Conservation (phyloP, 2,329 filamentous ascomycete genomes). For the Colletotrichum limetticola region DNA sequence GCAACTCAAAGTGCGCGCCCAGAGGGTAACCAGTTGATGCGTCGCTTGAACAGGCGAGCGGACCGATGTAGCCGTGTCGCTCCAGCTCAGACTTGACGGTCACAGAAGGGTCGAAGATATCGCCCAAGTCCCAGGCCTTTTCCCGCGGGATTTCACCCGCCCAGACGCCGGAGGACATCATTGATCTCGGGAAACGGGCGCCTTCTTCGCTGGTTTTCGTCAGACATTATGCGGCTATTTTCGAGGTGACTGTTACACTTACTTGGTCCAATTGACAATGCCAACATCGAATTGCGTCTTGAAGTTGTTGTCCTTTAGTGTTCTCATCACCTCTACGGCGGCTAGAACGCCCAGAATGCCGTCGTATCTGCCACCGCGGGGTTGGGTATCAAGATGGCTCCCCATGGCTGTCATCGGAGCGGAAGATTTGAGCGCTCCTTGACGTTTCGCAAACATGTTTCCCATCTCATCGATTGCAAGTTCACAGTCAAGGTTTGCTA, state of each 20-base stretch:
- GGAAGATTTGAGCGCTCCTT: slow-evolving; percentile 66
- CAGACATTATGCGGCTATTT: background rate
- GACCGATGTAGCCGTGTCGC: slow-evolving; percentile 77
- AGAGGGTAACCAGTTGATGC: slow-evolving; percentile 56
- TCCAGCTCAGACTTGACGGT: slow-evolving; percentile 63
- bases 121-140: slow-evolving; percentile 59
- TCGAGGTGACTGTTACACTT: slow-evolving; percentile 23
- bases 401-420: slow-evolving; percentile 75
- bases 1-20: slow-evolving; percentile 83
- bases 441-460: slow-evolving; percentile 80
- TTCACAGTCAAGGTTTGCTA: slow-evolving; percentile 71
- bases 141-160: slow-evolving; percentile 73
- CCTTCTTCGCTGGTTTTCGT: slow-evolving; percentile 74
- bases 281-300: slow-evolving; percentile 79
- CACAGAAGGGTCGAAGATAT: slow-evolving; percentile 58
- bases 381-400: slow-evolving; percentile 75
- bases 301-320: slow-evolving; percentile 73
- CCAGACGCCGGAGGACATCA: slow-evolving; percentile 82
- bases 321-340: slow-evolving; percentile 77
- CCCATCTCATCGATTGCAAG: slow-evolving; percentile 80
- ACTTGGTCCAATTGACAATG: slow-evolving; percentile 84
- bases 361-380: slow-evolving; percentile 75
- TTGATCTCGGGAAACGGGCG: slow-evolving; percentile 80
- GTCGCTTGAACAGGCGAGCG: slow-evolving; percentile 39
- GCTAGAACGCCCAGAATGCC: slow-evolving; percentile 81